These are phyloP conservation scores for Nicotiana rustica DNA, from an alignment of 305 asterid genomes.

Conservation along the genomic window DNA sequence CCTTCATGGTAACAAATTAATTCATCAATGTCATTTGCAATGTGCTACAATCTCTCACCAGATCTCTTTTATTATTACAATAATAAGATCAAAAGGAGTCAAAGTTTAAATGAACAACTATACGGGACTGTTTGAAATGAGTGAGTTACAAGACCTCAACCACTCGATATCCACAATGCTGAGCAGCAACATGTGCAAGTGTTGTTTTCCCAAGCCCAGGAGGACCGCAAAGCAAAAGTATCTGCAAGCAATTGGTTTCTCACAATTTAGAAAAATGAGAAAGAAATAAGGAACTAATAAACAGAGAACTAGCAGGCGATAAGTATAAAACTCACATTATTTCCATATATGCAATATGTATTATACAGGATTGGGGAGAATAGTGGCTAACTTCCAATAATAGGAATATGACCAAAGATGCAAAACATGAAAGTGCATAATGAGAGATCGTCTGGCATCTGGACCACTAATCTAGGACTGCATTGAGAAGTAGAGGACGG, in stretches of 20 bases:
- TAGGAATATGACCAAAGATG: neutral
- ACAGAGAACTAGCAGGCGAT: neutral
- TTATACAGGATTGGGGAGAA: neutral
- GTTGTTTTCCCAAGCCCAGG: constrained; percentile 99
- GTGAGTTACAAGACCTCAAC: constrained; percentile 73
- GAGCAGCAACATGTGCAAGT: constrained; percentile 98
- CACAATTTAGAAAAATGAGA: neutral
- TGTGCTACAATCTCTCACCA: constrained; percentile 21
- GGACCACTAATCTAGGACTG: constrained; percentile 16
- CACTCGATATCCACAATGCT: constrained; percentile 96
- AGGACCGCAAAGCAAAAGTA: constrained; percentile 96
- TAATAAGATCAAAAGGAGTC: constrained; percentile 37
- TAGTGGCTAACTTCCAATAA: neutral
- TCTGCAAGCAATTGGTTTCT: constrained; percentile 51
- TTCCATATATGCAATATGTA: constrained; percentile 4
- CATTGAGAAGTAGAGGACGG: neutral
- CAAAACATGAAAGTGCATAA: constrained; percentile 9
- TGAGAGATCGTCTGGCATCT: neutral
- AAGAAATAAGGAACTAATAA: constrained; percentile 28
- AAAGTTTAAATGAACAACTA: constrained; percentile 39
- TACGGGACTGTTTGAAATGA: constrained; percentile 32
- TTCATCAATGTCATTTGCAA: constrained; percentile 24
- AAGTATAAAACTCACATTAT: neutral
- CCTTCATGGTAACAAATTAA: constrained; percentile 26
- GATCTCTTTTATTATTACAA: neutral